These are phyloP conservation scores for Calonectria ilicicola DNA, from an alignment of 2,329 filamentous ascomycete genomes.

Conservation along the genomic window DNA sequence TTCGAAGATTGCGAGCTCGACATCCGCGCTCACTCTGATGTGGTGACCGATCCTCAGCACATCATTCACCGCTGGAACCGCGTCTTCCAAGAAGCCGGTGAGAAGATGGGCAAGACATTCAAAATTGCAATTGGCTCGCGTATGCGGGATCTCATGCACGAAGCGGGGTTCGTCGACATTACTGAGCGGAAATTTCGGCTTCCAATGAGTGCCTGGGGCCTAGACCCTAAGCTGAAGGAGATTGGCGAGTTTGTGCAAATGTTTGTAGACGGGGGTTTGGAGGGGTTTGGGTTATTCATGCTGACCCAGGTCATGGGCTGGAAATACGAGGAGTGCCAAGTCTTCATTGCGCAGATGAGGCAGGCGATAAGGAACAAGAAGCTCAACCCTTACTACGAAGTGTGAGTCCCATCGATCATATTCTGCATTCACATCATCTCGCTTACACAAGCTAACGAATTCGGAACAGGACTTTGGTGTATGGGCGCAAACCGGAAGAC, in stretches of 20 bases:
- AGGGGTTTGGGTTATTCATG: conserved; percentile 23
- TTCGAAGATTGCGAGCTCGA: conserved; percentile 29
- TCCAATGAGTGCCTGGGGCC: conserved; percentile 25
- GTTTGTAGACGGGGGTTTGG: conserved; percentile 25
- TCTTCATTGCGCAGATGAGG: conserved; percentile 29
- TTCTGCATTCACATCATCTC: neutral
- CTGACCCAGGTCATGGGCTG: conserved; percentile 28
- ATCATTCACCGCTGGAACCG: conserved; percentile 28
- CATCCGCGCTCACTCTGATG: conserved; percentile 27
- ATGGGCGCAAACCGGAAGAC: conserved; percentile 21
- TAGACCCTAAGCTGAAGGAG: conserved; percentile 28
- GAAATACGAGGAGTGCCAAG: conserved; percentile 25
- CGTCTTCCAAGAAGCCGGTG: conserved; percentile 28
- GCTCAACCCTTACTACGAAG: conserved; percentile 26
- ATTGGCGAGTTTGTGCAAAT: conserved; percentile 28
- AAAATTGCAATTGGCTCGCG: conserved; percentile 31
- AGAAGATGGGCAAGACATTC: conserved; percentile 30
- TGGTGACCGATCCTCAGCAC: conserved; percentile 25
- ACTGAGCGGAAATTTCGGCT: conserved; percentile 28
- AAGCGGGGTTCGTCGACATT: conserved; percentile 19
- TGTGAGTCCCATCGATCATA: conserved; percentile 17
- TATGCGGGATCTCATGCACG: conserved; percentile 23
- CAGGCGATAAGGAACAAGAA: conserved; percentile 28
- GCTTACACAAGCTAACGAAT: neutral
- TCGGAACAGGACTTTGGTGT: conserved; percentile 21